phyloP scores from a whole-genome alignment of 768 basidiomycete species.

The Leccinum obscurum region DNA sequence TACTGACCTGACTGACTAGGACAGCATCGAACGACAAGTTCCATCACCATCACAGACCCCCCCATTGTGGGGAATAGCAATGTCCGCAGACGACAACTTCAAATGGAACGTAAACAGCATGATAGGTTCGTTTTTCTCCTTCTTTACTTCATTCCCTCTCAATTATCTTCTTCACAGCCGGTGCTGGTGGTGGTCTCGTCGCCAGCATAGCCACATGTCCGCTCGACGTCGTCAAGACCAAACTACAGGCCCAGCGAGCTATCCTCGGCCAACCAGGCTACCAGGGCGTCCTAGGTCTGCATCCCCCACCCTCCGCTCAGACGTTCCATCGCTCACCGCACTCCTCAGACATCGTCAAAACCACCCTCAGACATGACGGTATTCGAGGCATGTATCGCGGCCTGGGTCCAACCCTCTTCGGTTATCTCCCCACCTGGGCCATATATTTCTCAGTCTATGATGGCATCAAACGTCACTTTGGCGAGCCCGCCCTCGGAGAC shows the following conservation, averaged over 20 bases:
- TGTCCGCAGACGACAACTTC: constrained; percentile 50
- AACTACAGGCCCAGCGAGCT: constrained; percentile 89
- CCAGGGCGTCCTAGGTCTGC: constrained; percentile 72
- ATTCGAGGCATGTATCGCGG: constrained; percentile 92
- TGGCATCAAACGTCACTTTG: constrained; percentile 84
- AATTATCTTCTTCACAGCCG: constrained; percentile 50
- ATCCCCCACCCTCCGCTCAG: constrained; percentile 4
- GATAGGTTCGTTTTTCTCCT: constrained; percentile 53
- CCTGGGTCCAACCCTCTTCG: constrained; percentile 94
- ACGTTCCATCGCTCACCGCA: constrained; percentile 15
- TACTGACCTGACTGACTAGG: too few relatives aligned
- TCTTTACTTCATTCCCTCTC: not conserved
- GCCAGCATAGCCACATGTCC: constrained; percentile 95
- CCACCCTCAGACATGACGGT: constrained; percentile 66
- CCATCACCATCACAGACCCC: constrained; percentile 28
- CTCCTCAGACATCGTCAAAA: constrained; percentile 49
- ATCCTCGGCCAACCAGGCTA: constrained; percentile 71
- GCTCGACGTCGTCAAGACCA: constrained; percentile 96
- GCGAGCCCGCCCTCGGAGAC: constrained; percentile 57
- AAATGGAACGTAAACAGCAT: constrained; percentile 80
- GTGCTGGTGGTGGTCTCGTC: constrained; percentile 92
- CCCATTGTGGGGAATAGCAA: constrained; percentile 65
- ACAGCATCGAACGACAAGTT: not conserved
- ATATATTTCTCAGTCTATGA: constrained; percentile 99
- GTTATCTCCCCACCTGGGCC: constrained; percentile 98